These are phyloP conservation scores for Comarum palustre DNA, from an alignment of 306 rosid species.

Conservation along the genomic window DNA sequence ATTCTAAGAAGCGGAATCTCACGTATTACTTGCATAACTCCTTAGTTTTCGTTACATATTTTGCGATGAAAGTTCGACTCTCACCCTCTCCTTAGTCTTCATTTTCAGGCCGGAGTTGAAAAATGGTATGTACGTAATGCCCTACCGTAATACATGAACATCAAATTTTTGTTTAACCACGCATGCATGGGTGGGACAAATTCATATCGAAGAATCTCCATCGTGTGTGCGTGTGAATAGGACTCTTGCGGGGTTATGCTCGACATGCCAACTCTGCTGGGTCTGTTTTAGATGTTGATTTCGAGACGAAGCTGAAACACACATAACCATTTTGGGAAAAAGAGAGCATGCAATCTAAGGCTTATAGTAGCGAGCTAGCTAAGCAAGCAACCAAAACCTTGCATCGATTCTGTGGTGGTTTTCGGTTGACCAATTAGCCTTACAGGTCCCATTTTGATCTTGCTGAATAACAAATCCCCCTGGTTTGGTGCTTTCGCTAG, in stretches of 20 bases:
- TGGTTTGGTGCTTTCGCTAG: not conserved
- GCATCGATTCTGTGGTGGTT: slow-evolving; percentile 24
- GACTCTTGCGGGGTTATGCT: slow-evolving; percentile 35
- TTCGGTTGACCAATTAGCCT: not conserved
- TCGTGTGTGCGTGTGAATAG: slow-evolving; percentile 19
- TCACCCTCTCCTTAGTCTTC: not conserved
- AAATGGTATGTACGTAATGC: not conserved
- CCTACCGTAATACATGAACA: not conserved
- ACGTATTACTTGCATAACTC: too few species aligned
- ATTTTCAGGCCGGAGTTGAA: not conserved
- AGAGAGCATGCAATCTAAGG: slow-evolving; percentile 6
- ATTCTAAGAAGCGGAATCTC: too few species aligned
- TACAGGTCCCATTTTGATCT: slow-evolving; percentile 7
- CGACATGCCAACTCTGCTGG: slow-evolving; percentile 28
- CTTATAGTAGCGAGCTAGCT: not conserved
- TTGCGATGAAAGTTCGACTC: not conserved
- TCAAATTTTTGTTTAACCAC: not conserved
- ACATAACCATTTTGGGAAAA: not conserved
- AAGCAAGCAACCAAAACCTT: slow-evolving; percentile 6
- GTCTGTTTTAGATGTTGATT: slow-evolving; percentile 40
- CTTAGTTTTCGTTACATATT: too few species aligned
- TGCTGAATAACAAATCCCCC: not conserved
- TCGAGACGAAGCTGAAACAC: slow-evolving; percentile 36
- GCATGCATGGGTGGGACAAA: slow-evolving; percentile 16
- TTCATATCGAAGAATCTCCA: slow-evolving; percentile 2